Evolutionary conservation across 371 early-diverging fungal species (phyloP).

Genomic region (Umbelopsis sp.): DNA sequence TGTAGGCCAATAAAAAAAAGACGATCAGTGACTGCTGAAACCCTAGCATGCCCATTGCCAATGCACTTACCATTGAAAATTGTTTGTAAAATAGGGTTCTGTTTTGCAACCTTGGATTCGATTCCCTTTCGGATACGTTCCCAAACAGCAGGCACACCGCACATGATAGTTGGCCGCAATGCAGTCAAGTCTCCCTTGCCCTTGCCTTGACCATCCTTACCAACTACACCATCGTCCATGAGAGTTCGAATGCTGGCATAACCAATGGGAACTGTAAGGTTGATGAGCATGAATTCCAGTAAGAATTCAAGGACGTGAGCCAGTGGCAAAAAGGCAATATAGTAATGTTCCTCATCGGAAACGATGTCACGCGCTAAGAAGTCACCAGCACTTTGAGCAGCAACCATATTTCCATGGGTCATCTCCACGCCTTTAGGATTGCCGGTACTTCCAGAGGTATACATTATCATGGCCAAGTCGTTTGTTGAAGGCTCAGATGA

Average conservation of each 20-base stretch:
- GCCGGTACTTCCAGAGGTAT: slow-evolving; percentile 88
- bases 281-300: slow-evolving; percentile 64
- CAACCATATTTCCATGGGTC: slow-evolving; percentile 76
- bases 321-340: slow-evolving; percentile 89
- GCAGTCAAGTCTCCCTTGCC: slow-evolving; percentile 90
- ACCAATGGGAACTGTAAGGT: slow-evolving; percentile 64
- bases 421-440: slow-evolving; percentile 75
- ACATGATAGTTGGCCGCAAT: slow-evolving; percentile 88
- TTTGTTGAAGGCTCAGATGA: slow-evolving; percentile 54
- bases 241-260: slow-evolving; percentile 83
- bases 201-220: slow-evolving; percentile 64
- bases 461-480: slow-evolving; percentile 84
- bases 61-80: slow-evolving; percentile 47
- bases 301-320: slow-evolving; percentile 89
- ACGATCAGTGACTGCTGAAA: neutral
- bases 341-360: slow-evolving; percentile 45
- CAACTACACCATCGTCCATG: slow-evolving; percentile 77
- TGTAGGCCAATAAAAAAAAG: neutral
- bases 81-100: slow-evolving; percentile 57
- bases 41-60: neutral
- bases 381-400: slow-evolving; percentile 57
- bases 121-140: slow-evolving; percentile 86
- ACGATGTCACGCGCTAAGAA: slow-evolving; percentile 46
- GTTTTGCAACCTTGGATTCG: slow-evolving; percentile 65
- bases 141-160: slow-evolving; percentile 92